Evolutionary conservation across 768 basidiomycete genomes (phyloP), one percentile per base, ranked within the genome.

Genomic region (Chiua virens): DNA sequence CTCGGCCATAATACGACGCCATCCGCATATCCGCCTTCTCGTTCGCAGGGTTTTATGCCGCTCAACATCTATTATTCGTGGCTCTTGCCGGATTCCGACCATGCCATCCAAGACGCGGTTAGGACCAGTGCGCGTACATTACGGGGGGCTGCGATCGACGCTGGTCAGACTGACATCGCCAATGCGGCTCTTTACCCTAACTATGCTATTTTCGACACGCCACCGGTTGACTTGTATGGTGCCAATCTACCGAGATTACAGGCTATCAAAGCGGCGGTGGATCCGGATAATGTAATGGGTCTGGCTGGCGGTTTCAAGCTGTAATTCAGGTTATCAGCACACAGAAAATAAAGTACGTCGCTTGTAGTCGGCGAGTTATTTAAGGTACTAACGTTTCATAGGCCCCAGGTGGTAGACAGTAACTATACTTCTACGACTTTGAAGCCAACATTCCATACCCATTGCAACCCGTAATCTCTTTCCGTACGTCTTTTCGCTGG

Each of bases 261-360:
- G 40, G 57, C 53, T 9, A 60, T 85, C n/a, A 80, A 79, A 57
- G 62, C 49, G 44, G 49, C 45, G 10, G 73, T 79, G 36, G 85
- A 86, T 60, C 84, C 83, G 0, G 42, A 67, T 4, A 73, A 81
- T 55, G 72, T 85, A 5, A 86, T 86, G 85, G 77, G 75, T 8
- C 73, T 83, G 9, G 72, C 83, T 20, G 85, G 85, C 1, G 82
- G 83, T 8, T 85, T 76, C 64, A 86, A 46, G 34, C 17, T 34
- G 30, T 30, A 30, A 30, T 28, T n/a, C 27, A 27, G n/a, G n/a
- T n/a, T n/a, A n/a, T n/a, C n/a, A 13, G 13, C 30, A 30, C 7
- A 5, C 11, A 3, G 30, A 14, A 30, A 14, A 5, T 14, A 11
- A 14, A 14, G 30, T 30, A 14, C 13, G 30, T 14, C 5, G 10